A percentile compares a stretch with the other conserved stretches of the same genome.
These are phyloP conservation scores for Globisporangium alternatum DNA, from an alignment of 352 stramenopile species.

Conservation along the genomic window DNA sequence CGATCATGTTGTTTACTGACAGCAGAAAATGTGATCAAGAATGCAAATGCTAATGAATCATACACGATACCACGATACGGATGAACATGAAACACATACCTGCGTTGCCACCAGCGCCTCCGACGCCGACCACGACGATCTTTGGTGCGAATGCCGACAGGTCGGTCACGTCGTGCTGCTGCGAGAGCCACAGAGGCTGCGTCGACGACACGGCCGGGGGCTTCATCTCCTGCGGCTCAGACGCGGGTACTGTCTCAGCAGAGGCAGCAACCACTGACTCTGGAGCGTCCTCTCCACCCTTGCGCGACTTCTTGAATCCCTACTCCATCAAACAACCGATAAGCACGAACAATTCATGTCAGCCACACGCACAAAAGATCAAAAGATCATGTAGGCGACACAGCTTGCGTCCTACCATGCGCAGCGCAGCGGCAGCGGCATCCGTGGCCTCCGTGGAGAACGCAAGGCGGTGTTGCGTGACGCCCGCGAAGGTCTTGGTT, in stretches of 20 bases:
- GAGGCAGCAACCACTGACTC: slow-evolving; percentile 9
- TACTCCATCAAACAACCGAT: slow-evolving; percentile 13
- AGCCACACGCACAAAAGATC: slow-evolving; percentile 1
- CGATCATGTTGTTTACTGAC: slow-evolving; percentile 89
- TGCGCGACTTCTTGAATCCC: slow-evolving; percentile 55
- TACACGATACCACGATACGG: neutral
- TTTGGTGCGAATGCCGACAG: slow-evolving; percentile 78
- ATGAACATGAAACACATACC: slow-evolving; percentile 23
- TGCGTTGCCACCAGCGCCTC: slow-evolving; percentile 86
- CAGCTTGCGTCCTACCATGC: slow-evolving; percentile 41
- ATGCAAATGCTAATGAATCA: neutral
- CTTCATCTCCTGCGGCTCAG: slow-evolving; percentile 38
- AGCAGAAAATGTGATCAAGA: neutral
- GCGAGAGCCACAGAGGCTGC: slow-evolving; percentile 76
- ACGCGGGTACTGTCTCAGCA: slow-evolving; percentile 1
- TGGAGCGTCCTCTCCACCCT: slow-evolving; percentile 24
- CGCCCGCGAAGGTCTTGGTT: slow-evolving; percentile 6
- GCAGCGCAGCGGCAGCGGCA: slow-evolving; percentile 61
- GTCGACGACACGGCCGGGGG: slow-evolving; percentile 44
- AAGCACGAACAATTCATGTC: neutral
- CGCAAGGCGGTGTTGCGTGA: slow-evolving; percentile 17
- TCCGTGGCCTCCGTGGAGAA: slow-evolving; percentile 74
- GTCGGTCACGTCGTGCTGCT: slow-evolving; percentile 58
- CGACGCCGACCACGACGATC: slow-evolving; percentile 86
- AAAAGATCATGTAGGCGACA: neutral